Evolutionary conservation across 371 early-diverging fungal genomes (phyloP), one percentile per base, ranked within the genome.

Genomic region (Saksenaea oblongispora): DNA sequence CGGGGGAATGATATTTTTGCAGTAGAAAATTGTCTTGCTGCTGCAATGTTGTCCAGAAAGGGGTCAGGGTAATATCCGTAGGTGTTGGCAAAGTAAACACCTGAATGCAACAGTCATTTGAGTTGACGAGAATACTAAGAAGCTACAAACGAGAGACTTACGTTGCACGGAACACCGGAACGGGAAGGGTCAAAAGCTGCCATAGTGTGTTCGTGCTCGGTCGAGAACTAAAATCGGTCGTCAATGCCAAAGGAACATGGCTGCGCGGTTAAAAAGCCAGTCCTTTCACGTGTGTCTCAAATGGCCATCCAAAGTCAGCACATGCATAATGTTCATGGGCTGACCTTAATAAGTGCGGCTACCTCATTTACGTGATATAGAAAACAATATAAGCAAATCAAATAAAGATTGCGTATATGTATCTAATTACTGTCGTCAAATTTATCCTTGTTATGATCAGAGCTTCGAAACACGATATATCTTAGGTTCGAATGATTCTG

Each of bases 1-100:
- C 78, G 11, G 86, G 75, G 5, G 86, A 79, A 54, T 84, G 87
- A 14, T 89, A 87, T 62, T 84, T 86, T 71, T 92, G 91, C 35
- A 92, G 77, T 27, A 87, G 75, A 76, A 91, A 89, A 70, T 85
- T 76, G 27, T 87, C 84, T 10, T 83, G 82, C 34, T 82, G 75
- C 57, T 81, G 81, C 22, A 87, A 72, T 5, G 86, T 83, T 36
- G 81, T 81, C 89, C 89, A 89, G 63, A 86, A 83, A 3, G 84
- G 72, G 37, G 74, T 67, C 44, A 75, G 42, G 10, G 66, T 67
- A 37, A 62, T 65, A 34, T 80, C 80, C 2, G 69, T 71, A 0
- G 80, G 67, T 26, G 80, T 71, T 8, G 80, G 80, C 44, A 80
- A 56, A 18, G 71, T 65, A 51, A 80, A 80, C 8, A 71, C 71